Evolutionary conservation across 371 early-diverging fungal species (phyloP).

Genomic region (Circinella umbellata): DNA sequence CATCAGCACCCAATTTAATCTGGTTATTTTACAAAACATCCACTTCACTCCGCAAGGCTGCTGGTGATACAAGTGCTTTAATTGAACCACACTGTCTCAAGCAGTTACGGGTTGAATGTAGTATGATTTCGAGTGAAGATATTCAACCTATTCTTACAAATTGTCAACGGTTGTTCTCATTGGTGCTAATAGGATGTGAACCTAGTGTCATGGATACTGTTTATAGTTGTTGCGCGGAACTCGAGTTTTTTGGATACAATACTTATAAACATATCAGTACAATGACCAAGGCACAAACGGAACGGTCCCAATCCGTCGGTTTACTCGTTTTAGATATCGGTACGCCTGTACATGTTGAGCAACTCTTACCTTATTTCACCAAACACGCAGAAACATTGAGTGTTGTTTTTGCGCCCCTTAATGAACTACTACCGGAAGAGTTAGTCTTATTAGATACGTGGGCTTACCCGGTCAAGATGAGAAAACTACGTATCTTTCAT

Average conservation of each 20-base stretch:
- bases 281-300: background rate
- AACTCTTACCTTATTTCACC: background rate
- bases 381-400: background rate
- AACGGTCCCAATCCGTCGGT: background rate
- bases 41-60: background rate
- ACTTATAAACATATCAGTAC: background rate
- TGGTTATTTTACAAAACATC: background rate
- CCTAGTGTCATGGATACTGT: background rate
- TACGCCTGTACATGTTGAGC: background rate
- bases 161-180: background rate
- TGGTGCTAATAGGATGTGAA: background rate
- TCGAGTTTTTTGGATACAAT: constrained; percentile 4
- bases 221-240: background rate
- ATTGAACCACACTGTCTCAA: background rate
- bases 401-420: background rate
- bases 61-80: background rate
- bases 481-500: background rate
- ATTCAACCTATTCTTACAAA: background rate
- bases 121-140: background rate
- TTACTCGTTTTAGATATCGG: background rate
- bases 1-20: background rate
- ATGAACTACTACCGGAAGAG: background rate
- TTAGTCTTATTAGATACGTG: background rate
- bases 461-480: background rate
- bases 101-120: background rate